phyloP scores from a whole-genome alignment of 1,284 basidiomycete genomes.

The Pholiota adiposa region DNA sequence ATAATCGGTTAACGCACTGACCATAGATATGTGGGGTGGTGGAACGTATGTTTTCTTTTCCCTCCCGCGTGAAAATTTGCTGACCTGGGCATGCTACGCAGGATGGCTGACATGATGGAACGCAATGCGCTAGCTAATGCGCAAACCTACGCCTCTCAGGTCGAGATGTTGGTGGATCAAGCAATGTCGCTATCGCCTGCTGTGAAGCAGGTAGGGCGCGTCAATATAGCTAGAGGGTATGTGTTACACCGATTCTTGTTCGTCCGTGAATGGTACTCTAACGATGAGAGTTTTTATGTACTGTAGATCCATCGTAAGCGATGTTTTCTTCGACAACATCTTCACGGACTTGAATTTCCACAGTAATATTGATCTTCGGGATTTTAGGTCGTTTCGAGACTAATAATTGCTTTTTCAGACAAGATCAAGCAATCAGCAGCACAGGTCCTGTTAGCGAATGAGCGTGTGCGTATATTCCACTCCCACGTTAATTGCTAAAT shows the following conservation, averaged over 20 bases:
- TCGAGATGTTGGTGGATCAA: conserved; percentile 38
- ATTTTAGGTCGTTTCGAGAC: conserved; percentile 7
- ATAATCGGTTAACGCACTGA: neutral
- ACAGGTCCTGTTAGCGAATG: conserved; percentile 33
- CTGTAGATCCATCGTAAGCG: conserved; percentile 33
- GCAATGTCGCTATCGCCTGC: conserved; percentile 38
- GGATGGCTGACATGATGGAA: conserved; percentile 43
- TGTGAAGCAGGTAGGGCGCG: conserved; percentile 40
- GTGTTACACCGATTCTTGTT: conserved; percentile 12
- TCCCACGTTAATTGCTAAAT: conserved; percentile 7
- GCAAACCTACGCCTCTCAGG: conserved; percentile 37
- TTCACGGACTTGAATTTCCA: conserved; percentile 44
- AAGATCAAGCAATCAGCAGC: conserved; percentile 39
- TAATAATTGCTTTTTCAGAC: conserved; percentile 28
- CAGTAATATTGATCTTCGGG: conserved; percentile 29
- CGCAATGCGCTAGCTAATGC: conserved; percentile 40
- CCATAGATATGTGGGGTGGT: conserved; percentile 42
- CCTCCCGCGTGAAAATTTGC: no score
- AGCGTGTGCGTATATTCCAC: conserved; percentile 27
- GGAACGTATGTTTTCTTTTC: conserved; percentile 32
- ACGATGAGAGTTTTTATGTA: no score
- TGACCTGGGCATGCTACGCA: conserved; percentile 23
- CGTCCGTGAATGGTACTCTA: neutral
- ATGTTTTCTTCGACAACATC: conserved; percentile 48
- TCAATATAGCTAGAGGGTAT: conserved; percentile 44